phyloP scores from a whole-genome alignment of 768 basidiomycete species.

The Fistulinella prunicolor region DNA sequence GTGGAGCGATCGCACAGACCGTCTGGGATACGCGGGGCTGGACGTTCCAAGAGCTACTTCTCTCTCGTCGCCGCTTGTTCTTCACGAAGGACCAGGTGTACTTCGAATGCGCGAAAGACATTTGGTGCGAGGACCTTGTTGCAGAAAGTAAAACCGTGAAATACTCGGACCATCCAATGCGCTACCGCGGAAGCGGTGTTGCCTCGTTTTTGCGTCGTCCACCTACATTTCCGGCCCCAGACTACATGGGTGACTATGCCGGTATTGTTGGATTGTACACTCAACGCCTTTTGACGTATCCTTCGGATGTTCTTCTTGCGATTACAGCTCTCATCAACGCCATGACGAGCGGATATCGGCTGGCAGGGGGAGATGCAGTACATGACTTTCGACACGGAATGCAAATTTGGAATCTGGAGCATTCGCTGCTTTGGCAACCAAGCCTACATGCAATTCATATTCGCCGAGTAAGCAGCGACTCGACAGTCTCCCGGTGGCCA shows the following conservation, averaged over 20 bases:
- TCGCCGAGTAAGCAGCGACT: slow-evolving; percentile 4
- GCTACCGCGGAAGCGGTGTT: not conserved
- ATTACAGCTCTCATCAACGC: not conserved
- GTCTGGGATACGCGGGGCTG: slow-evolving; percentile 21
- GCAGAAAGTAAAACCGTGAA: slow-evolving; percentile 11
- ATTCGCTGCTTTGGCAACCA: slow-evolving; percentile 23
- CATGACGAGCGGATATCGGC: not conserved
- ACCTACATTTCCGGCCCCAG: no score
- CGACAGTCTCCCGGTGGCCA: slow-evolving; percentile 7
- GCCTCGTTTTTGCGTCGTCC: no score
- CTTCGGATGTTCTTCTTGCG: not conserved
- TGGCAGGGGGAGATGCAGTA: not conserved
- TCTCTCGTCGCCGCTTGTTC: slow-evolving; percentile 22
- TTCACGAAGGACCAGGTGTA: slow-evolving; percentile 22
- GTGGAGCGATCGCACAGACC: slow-evolving; percentile 5
- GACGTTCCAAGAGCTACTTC: slow-evolving; percentile 22
- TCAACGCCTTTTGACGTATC: not conserved
- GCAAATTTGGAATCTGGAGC: slow-evolving; percentile 6
- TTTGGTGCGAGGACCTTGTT: slow-evolving; percentile 23
- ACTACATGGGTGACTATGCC: not conserved
- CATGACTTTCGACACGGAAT: not conserved
- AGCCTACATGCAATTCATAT: slow-evolving; percentile 5
- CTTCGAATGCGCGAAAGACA: slow-evolving; percentile 19
- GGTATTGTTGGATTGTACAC: not conserved
- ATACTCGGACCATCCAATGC: slow-evolving; percentile 7